Percentiles rank a stretch among this genome's conserved stretches.
Conservation (phyloP, 176 grass and related monocot genomes). For the Zoysia japonica region DNA sequence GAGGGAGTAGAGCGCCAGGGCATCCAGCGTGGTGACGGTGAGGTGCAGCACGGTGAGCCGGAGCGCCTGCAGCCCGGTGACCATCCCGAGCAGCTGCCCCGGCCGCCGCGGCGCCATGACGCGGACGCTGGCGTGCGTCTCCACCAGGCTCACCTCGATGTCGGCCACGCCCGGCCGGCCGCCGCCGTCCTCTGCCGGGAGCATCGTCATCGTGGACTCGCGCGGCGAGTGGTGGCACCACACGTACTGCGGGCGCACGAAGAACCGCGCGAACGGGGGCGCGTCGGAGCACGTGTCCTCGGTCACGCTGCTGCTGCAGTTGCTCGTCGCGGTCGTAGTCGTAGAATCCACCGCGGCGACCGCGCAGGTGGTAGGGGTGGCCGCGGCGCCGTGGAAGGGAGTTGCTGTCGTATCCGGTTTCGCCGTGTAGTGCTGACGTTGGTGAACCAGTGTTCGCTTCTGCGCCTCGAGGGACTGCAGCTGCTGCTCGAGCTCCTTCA, state of each 20-base stretch:
- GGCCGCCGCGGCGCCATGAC: slow-evolving; percentile 61
- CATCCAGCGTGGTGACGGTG: slow-evolving; percentile 66
- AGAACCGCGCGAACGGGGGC: slow-evolving; percentile 83
- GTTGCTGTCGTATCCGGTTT: not conserved
- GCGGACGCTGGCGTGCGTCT: slow-evolving; percentile 83
- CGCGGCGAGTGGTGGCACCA: slow-evolving; percentile 67
- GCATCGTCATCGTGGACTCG: not conserved
- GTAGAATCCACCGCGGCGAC: too few species aligned
- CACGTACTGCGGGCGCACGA: slow-evolving; percentile 86
- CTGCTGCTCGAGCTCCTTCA: slow-evolving; percentile 96
- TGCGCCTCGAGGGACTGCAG: slow-evolving; percentile 79
- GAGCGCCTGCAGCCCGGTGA: slow-evolving; percentile 66
- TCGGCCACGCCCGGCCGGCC: slow-evolving; percentile 58
- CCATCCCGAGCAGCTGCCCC: slow-evolving; percentile 65
- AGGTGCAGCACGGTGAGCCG: slow-evolving; percentile 76
- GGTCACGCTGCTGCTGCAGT: slow-evolving; percentile 52
- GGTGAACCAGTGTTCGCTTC: slow-evolving; percentile 53
- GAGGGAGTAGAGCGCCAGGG: slow-evolving; percentile 70
- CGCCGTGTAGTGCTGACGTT: slow-evolving; percentile 10
- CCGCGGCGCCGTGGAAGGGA: not conserved
- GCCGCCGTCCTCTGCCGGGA: not conserved
- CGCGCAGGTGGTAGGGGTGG: not conserved
- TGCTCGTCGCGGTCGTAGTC: slow-evolving; percentile 35
- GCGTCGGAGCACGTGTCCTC: slow-evolving; percentile 25
- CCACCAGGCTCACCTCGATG: slow-evolving; percentile 84